Evolutionary conservation across 495 filamentous ascomycete genomes (phyloP).

Genomic region (Trichoderma erinaceum): DNA sequence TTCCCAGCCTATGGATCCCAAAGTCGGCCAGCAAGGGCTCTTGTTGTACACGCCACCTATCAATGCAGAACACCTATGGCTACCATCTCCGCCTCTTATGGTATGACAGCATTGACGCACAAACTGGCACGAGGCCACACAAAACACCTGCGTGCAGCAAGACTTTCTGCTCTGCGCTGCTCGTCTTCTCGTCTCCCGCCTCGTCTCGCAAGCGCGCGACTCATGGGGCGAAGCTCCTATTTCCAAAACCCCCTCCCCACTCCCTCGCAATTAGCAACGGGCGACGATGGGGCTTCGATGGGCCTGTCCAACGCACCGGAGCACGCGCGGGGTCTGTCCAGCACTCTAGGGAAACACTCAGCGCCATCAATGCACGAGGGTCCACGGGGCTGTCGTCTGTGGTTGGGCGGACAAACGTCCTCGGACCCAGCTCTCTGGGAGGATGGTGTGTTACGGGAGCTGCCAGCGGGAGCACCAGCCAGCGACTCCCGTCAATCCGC

Average conservation of each 20-base stretch:
- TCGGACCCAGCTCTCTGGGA: conserved; percentile 6
- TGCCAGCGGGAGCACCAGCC: conserved; percentile 11
- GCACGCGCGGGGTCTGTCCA: conserved; percentile 9
- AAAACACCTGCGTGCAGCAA: too few species aligned
- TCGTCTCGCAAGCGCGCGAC: conserved; percentile 3
- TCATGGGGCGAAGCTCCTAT: conserved; percentile 10
- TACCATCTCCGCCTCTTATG: too few species aligned
- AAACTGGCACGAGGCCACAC: too few species aligned
- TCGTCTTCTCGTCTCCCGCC: too few species aligned
- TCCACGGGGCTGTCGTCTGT: background rate
- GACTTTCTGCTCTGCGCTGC: too few species aligned
- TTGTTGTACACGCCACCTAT: too few species aligned
- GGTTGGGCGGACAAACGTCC: background rate
- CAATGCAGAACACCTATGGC: too few species aligned
- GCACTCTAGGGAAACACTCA: background rate
- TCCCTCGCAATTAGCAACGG: conserved; percentile 3
- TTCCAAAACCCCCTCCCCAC: background rate
- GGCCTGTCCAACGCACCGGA: conserved; percentile 13
- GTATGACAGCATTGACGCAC: too few species aligned
- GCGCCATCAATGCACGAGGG: conserved; percentile 1
- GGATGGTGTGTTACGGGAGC: conserved; percentile 12
- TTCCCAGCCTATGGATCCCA: background rate
- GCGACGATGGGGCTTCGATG: conserved; percentile 10
- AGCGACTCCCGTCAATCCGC: conserved; percentile 8
- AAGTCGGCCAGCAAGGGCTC: too few species aligned